These are phyloP conservation scores for Zygosaccharomyces pseudobailii DNA, from an alignment of 1,139 yeast genomes.

Conservation along the genomic window DNA sequence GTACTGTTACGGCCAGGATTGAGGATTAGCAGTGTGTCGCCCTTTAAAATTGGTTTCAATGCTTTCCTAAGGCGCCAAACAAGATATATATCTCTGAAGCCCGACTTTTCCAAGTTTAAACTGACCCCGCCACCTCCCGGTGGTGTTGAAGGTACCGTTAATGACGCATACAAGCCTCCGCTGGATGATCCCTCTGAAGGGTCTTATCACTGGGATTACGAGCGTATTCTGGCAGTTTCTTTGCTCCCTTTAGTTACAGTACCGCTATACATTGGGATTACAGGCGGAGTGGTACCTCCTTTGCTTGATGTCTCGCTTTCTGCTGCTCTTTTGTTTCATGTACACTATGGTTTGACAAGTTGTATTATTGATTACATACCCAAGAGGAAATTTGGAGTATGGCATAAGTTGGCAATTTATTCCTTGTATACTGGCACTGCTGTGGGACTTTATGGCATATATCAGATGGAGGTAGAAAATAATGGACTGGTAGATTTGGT, in stretches of 20 bases:
- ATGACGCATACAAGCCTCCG: conserved; percentile 73
- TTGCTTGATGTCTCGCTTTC: conserved; percentile 66
- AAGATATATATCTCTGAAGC: conserved; percentile 36
- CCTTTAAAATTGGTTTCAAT: neutral
- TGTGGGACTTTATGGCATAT: conserved; percentile 72
- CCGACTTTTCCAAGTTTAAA: conserved; percentile 45
- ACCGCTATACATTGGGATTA: conserved; percentile 60
- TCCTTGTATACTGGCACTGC: conserved; percentile 67
- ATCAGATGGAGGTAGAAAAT: conserved; percentile 67
- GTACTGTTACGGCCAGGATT: neutral
- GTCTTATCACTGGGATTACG: conserved; percentile 85
- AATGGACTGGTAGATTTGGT: conserved; percentile 55
- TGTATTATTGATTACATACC: conserved; percentile 92
- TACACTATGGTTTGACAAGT: conserved; percentile 75
- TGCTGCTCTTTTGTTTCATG: conserved; percentile 61
- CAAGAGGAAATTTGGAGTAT: conserved; percentile 68
- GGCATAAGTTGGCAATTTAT: conserved; percentile 61
- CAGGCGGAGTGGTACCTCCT: conserved; percentile 49
- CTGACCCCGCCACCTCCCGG: conserved; percentile 66
- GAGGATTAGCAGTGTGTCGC: neutral
- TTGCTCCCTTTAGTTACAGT: conserved; percentile 70
- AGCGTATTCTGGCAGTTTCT: conserved; percentile 59
- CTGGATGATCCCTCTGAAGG: conserved; percentile 62
- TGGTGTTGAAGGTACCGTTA: conserved; percentile 63
- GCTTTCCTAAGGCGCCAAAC: neutral